These are phyloP conservation scores for Acanthamoeba castellanii DNA, from an alignment of 208 protist species.

Conservation along the genomic window DNA sequence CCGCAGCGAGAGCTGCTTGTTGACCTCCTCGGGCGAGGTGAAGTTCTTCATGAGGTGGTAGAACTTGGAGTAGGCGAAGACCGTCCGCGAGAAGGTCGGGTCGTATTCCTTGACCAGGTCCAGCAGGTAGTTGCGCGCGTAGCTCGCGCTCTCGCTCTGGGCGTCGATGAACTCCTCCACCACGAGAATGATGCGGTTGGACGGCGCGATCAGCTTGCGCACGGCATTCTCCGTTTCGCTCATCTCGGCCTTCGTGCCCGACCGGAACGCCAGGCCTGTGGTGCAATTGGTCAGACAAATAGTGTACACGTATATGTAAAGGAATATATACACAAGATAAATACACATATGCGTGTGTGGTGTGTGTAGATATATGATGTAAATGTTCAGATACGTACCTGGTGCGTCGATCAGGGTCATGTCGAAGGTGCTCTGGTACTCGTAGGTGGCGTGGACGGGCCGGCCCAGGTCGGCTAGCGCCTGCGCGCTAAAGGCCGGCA, in stretches of 20 bases:
- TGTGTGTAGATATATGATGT: no score
- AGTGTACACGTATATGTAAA: no score
- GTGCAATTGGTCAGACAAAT: neutral
- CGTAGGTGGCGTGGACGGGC: neutral
- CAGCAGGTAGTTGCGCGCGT: constrained; percentile 60
- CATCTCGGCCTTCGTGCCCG: constrained; percentile 43
- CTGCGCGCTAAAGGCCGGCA: constrained; percentile 10
- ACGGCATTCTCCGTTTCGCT: constrained; percentile 11
- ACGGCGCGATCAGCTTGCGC: constrained; percentile 50
- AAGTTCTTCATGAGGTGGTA: constrained; percentile 54
- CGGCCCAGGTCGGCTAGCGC: constrained; percentile 26
- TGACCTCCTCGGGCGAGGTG: constrained; percentile 22
- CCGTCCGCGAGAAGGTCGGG: constrained; percentile 41
- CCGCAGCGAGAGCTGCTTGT: constrained; percentile 8
- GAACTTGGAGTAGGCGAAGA: constrained; percentile 63
- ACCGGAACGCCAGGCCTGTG: neutral
- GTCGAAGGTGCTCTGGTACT: constrained; percentile 55
- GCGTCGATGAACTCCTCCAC: constrained; percentile 65
- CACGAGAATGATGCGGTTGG: constrained; percentile 52
- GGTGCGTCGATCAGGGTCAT: constrained; percentile 33
- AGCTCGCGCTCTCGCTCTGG: constrained; percentile 44
- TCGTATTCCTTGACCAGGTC: constrained; percentile 54
- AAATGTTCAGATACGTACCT: no score
- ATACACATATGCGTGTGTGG: no score
- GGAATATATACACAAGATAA: no score